Conservation (phyloP, 768 basidiomycete genomes). For the Amanita thiersii region DNA sequence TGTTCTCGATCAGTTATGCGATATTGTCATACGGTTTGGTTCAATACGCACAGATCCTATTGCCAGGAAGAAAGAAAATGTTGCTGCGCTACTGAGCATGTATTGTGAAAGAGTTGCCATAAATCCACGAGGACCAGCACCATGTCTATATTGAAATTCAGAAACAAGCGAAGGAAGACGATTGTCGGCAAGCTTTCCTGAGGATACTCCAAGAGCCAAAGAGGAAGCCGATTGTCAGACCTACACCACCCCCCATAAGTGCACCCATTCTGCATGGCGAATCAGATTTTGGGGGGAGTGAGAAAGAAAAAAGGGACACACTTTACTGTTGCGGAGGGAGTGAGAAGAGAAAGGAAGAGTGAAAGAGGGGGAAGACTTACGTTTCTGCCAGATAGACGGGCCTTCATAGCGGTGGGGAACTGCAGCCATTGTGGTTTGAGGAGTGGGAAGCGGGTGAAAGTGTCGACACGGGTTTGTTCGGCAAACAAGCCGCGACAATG, state of each 20-base stretch:
- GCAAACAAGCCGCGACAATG: constrained; percentile 8
- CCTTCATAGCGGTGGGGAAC: constrained; percentile 32
- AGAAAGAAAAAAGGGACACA: constrained; percentile 17
- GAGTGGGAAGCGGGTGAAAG: constrained; percentile 11
- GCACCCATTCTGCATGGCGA: constrained; percentile 94
- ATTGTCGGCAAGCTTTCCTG: constrained; percentile 41
- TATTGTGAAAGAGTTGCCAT: constrained; percentile 93
- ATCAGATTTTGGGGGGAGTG: constrained; percentile 12
- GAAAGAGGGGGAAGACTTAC: constrained; percentile 31
- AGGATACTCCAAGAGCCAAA: constrained; percentile 93
- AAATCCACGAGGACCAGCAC: constrained; percentile 84
- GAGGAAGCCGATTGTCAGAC: constrained; percentile 94
- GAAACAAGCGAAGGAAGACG: not conserved
- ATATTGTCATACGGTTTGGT: constrained; percentile 1
- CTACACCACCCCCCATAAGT: constrained; percentile 88
- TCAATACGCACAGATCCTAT: constrained; percentile 70
- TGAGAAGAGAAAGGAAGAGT: constrained; percentile 10
- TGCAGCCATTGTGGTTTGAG: constrained; percentile 15
- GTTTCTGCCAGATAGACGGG: constrained; percentile 70
- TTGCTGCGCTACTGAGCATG: constrained; percentile 97
- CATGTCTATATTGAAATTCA: constrained; percentile 44
- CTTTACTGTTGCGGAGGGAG: constrained; percentile 42
- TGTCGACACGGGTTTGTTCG: constrained; percentile 10
- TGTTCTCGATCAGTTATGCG: constrained; percentile 20
- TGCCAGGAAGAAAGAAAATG: constrained; percentile 95